These are phyloP conservation scores for Quercus engelmannii DNA, from an alignment of 306 rosid genomes.

Conservation along the genomic window DNA sequence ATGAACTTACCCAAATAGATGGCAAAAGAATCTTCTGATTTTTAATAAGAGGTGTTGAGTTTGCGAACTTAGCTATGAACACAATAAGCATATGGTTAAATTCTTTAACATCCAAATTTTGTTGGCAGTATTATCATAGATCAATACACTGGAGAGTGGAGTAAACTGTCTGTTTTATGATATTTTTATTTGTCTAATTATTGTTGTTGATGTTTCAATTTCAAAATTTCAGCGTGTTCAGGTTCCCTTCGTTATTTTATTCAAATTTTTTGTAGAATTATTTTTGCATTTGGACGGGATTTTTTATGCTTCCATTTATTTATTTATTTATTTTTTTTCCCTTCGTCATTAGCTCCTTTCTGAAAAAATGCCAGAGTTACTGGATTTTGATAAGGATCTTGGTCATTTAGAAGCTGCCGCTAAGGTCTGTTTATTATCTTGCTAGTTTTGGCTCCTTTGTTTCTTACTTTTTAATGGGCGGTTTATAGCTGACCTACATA, in stretches of 20 bases:
- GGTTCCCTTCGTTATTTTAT: background rate
- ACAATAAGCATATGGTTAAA: background rate
- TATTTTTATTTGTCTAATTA: background rate
- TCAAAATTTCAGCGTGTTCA: background rate
- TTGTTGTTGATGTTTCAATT: background rate
- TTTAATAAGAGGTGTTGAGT: background rate
- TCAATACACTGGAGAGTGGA: background rate
- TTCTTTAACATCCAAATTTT: background rate
- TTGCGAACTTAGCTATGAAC: background rate
- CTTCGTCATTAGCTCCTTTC: conserved; percentile 56
- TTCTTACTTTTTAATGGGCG: background rate
- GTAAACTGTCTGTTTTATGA: background rate
- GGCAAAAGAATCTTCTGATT: background rate
- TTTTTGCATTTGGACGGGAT: conserved; percentile 11
- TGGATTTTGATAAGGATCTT: conserved; percentile 95
- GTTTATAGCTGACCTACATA: background rate
- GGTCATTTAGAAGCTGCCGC: conserved; percentile 91
- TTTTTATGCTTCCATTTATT: conserved; percentile 22
- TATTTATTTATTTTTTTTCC: conserved; percentile 11
- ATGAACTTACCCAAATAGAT: too few species aligned
- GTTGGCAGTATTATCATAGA: background rate
- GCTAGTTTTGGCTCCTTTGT: conserved; percentile 8
- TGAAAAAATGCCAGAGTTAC: conserved; percentile 91
- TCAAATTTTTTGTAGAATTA: background rate
- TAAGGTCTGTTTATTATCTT: conserved; percentile 57